Base-by-base conservation (phyloP, 768 basidiomycete species). In the Phaffia tasmanica region DNA sequence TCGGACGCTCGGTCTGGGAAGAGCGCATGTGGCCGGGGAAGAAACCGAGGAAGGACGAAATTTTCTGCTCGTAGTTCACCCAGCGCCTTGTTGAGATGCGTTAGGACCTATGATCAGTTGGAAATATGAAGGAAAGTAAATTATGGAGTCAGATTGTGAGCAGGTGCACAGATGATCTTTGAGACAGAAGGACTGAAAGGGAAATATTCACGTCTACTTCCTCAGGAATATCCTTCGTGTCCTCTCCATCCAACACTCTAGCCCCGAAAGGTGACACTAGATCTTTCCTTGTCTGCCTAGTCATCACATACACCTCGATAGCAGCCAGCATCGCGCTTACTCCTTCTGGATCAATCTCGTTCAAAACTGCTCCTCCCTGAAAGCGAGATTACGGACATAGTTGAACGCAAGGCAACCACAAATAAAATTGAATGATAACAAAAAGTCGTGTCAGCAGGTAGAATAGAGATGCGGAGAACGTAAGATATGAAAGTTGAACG, bases 311-410 rank as follows among this genome's bases (percentile, higher is more conserved):
- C 16, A 80, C 68, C 30, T 76, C 85, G 60, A 94, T 83, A 21
- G 84, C 82, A 55, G 79, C 81, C 61, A 93, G 84, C 54, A 92
- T 83, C 53, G 86, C 84, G 29, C 80, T 76, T 7, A 85, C 82
- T 68, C 81, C 82, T n/a, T 82, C 75, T 0, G 84, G 75, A 19
- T 82, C 82, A 50, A 82, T 78, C n/a, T 79, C 77, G 73, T 85
- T 85, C 63, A 95, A 78, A 25, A 80, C 77, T 25, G 81, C 77
- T 6, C 89, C 90, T 35, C 84, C 86, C 87, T 91, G 70, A 0
- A 54, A 30, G 9, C 15, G 18, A 1, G 55, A 46, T n/a, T 9
- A 47, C 3, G 27, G 3, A 21, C 23, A 32, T 32, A 9, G 16
- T 7, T 1, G 51, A n/a, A 11, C 18, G 25, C 18, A 47, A 29